Percentiles rank a stretch among this genome's conserved stretches.
These are phyloP conservation scores for Pyrenophora seminiperda DNA, from an alignment of 2,329 filamentous ascomycete genomes.

Conservation along the genomic window DNA sequence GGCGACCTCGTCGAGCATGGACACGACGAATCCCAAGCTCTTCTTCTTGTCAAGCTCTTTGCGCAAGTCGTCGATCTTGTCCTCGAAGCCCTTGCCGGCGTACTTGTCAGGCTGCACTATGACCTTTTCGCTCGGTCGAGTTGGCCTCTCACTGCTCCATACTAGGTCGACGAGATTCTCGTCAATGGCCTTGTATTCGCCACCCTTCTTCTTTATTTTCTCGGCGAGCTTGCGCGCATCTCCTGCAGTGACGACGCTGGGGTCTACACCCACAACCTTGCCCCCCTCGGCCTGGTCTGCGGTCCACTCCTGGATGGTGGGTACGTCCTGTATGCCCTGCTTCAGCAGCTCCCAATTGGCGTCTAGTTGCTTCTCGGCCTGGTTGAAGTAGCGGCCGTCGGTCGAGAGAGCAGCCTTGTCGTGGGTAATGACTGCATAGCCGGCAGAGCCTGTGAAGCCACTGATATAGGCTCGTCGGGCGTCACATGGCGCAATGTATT, in stretches of 20 bases:
- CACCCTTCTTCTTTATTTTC: conserved; percentile 85
- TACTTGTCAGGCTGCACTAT: conserved; percentile 73
- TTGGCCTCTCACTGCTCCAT: conserved; percentile 78
- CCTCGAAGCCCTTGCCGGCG: conserved; percentile 78
- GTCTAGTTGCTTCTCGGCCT: conserved; percentile 89
- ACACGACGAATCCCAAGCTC: conserved; percentile 83
- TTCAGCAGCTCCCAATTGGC: conserved; percentile 90
- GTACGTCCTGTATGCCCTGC: conserved; percentile 89
- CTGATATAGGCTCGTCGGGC: conserved; percentile 88
- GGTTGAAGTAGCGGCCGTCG: conserved; percentile 97
- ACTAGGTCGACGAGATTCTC: conserved; percentile 88
- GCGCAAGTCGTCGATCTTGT: conserved; percentile 85
- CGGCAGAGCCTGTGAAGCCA: conserved; percentile 93
- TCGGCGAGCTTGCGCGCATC: conserved; percentile 78
- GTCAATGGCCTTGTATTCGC: conserved; percentile 74
- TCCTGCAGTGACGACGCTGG: conserved; percentile 78
- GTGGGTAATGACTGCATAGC: conserved; percentile 84
- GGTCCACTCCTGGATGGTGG: conserved; percentile 96
- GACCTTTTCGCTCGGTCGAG: conserved; percentile 75
- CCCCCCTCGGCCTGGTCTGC: conserved; percentile 84
- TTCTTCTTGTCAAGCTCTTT: conserved; percentile 92
- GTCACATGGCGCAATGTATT: conserved; percentile 97
- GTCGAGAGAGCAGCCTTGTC: conserved; percentile 90
- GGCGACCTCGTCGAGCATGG: conserved; percentile 93
- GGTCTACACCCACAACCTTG: conserved; percentile 89